Percentiles rank a stretch among this genome's conserved stretches.
Conservation (phyloP, 305 asterid species). For the Ilex paraguariensis region DNA sequence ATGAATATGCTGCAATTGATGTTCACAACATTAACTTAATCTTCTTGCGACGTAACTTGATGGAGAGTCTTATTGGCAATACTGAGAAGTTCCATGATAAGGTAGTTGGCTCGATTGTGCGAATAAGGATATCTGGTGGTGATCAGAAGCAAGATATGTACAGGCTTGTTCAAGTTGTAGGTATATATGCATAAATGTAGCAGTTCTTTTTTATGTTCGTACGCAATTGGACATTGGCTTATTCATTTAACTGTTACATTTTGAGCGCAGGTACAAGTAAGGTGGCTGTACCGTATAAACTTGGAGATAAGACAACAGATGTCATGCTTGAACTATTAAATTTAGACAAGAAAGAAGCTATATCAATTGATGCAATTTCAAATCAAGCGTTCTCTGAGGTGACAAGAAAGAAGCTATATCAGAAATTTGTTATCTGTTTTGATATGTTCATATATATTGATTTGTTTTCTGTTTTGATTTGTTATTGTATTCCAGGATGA, state of each 20-base stretch:
- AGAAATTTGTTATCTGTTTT: no score
- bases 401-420: slow-evolving; percentile 4
- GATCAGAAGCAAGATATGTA: slow-evolving; percentile 77
- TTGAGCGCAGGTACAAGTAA: slow-evolving; percentile 58
- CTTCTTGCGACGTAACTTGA: slow-evolving; percentile 67
- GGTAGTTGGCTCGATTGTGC: slow-evolving; percentile 75
- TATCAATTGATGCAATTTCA: slow-evolving; percentile 72
- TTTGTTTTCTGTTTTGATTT: neutral
- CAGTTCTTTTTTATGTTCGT: slow-evolving; percentile 8
- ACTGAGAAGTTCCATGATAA: slow-evolving; percentile 54
- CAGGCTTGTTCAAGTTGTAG: slow-evolving; percentile 97
- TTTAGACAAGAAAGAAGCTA: slow-evolving; percentile 73
- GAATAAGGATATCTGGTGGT: slow-evolving; percentile 65
- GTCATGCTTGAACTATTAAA: slow-evolving; percentile 80
- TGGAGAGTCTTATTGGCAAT: slow-evolving; percentile 68
- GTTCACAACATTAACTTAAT: slow-evolving; percentile 78
- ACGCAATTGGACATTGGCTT: neutral
- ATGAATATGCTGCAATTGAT: slow-evolving; percentile 86
- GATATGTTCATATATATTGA: no score
- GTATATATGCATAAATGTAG: slow-evolving; percentile 30
- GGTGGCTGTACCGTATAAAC: slow-evolving; percentile 62
- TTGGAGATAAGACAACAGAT: slow-evolving; percentile 65
- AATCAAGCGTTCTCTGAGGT: slow-evolving; percentile 90
- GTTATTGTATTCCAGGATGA: slow-evolving; percentile 51
- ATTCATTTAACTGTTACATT: slow-evolving; percentile 9